Percentiles rank a stretch among this genome's conserved stretches.
Evolutionary conservation across 140 eudicot species (phyloP).

Genomic region (Oenanthe javanica): DNA sequence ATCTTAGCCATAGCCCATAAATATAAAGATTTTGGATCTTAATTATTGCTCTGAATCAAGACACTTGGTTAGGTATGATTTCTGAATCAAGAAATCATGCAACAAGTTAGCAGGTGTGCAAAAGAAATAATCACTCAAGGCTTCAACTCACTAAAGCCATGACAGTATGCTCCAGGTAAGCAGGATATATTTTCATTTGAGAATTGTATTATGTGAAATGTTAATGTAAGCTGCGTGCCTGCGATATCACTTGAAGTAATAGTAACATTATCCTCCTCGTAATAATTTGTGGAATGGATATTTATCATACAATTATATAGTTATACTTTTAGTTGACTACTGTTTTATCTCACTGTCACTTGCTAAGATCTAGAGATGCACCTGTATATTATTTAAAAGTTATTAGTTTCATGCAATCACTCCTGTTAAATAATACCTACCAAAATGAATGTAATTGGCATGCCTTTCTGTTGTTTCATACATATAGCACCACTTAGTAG

Average conservation of each 20-base stretch:
- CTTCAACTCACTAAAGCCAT: neutral
- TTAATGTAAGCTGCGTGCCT: neutral
- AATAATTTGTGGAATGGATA: neutral
- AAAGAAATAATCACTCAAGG: neutral
- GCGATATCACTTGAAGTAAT: neutral
- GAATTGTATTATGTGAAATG: neutral
- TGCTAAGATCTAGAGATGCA: neutral
- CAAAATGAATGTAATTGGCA: neutral
- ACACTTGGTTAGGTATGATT: neutral
- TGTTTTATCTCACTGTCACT: neutral
- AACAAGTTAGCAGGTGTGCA: neutral
- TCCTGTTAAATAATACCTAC: neutral
- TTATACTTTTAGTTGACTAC: neutral
- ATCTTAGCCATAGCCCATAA: neutral
- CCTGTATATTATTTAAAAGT: neutral
- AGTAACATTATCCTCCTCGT: neutral
- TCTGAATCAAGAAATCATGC: neutral
- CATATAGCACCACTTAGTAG: neutral
- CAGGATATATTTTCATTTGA: neutral
- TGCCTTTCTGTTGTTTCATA: conserved; percentile 6
- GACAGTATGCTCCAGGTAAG: neutral
- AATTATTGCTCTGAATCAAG: neutral
- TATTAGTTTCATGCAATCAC: neutral
- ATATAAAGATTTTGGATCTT: neutral
- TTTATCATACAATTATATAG: neutral